phyloP scores from a whole-genome alignment of 345 rosid species.

The Rubroshorea leprosula region DNA sequence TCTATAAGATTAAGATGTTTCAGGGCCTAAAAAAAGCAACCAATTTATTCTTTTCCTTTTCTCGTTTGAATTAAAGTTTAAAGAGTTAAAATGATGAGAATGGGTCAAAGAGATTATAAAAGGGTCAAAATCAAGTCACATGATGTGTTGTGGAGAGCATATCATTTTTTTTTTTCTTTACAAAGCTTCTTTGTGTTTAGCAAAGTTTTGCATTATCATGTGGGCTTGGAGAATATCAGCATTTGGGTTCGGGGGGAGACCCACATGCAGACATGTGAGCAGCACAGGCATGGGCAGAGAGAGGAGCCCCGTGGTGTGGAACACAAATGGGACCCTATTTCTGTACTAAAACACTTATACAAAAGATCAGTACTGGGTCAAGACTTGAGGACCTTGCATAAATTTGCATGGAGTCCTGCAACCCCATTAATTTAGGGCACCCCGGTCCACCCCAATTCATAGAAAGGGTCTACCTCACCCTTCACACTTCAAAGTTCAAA shows the following conservation, averaged over 20 bases:
- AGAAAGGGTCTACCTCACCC: conserved; percentile 5
- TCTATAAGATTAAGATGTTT: too few relatives aligned
- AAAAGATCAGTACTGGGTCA: neutral
- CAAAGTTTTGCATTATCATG: conserved; percentile 21
- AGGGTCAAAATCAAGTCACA: conserved; percentile 46
- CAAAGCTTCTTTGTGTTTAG: conserved; percentile 16
- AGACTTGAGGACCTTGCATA: neutral
- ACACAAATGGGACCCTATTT: neutral
- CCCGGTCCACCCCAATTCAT: conserved; percentile 5
- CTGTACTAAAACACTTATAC: neutral
- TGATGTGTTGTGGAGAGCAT: conserved; percentile 31
- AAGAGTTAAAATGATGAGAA: neutral
- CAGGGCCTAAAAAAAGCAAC: neutral
- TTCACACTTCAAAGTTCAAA: conserved; percentile 18
- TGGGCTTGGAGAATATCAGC: conserved; percentile 32
- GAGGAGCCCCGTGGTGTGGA: neutral
- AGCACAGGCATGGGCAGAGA: conserved; percentile 31
- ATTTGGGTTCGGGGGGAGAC: conserved; percentile 24
- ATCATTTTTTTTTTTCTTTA: conserved; percentile 18
- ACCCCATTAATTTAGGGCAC: neutral
- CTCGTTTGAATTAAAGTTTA: neutral
- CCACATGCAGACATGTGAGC: conserved; percentile 48
- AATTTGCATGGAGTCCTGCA: neutral
- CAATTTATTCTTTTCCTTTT: neutral
- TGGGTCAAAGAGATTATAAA: conserved; percentile 25